Evolutionary conservation across 768 basidiomycete genomes (phyloP), one percentile per base, ranked within the genome.

Genomic region (Pleurotus eryngii): DNA sequence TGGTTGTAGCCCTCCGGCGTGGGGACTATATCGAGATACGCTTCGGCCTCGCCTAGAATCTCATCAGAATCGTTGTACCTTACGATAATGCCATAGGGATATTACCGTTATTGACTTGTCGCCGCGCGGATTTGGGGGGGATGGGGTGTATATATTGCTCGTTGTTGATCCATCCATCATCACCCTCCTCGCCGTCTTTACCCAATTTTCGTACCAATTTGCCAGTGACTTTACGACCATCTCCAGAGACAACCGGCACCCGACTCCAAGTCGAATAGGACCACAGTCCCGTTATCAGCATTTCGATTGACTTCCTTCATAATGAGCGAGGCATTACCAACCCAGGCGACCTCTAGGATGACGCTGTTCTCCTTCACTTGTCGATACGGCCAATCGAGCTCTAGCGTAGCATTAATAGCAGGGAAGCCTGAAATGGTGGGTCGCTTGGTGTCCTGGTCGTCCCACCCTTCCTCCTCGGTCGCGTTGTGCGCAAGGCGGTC

Each of bases 151-250:
- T 42, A 24, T 27, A 54, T 30, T 54, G 51, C 20, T 54, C 51
- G 59, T 83, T 74, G 50, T 98, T 92, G 60, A 98, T 93, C 97
- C 97, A 99, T 1, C 97, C 97, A 38, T 85, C 84, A 65, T 97
- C 96, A 0, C 86, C 89, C 65, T 96, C 81, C 64, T 95, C 95
- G 5, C 92, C 96, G 37, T 86, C 67, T 66, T 83, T 81, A 3
- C 95, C 96, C 8, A 96, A 76, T 59, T 77, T 86, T 57, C 96
- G 76, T 6, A 93, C 89, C 12, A 92, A 83, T 46, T 62, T 66
- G 5, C 86, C 85, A 30, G 63, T 65, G 72, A 70, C 46, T 71
- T 71, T 1, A 65, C 60, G 5, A 61, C 54, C 6, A 63, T 61
- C 48, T 17, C 14, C 12, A 65, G 66, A 20, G 61, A 62, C 9